Conservation (phyloP, 495 filamentous ascomycete genomes). For the Oidiodendron maius region DNA sequence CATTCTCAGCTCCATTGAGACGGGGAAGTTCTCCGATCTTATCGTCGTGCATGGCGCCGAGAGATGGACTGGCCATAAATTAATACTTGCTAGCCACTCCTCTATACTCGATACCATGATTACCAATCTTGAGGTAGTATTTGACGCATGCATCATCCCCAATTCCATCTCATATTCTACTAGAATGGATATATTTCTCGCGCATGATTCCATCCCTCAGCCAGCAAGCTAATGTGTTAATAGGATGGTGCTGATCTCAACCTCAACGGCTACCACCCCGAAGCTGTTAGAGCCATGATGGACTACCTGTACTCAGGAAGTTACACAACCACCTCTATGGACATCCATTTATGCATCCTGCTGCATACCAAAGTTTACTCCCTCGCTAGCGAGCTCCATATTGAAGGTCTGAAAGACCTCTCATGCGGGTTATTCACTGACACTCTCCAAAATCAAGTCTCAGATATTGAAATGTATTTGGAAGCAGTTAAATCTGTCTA, state of each 20-base stretch:
- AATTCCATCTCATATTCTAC: not conserved
- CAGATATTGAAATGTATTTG: conserved; percentile 10
- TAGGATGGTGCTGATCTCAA: not conserved
- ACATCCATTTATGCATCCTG: not conserved
- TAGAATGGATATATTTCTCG: not conserved
- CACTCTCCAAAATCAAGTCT: conserved; percentile 2
- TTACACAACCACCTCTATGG: not conserved
- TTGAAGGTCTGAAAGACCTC: conserved; percentile 5
- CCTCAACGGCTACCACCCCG: not conserved
- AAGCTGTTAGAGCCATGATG: conserved; percentile 8
- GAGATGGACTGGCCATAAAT: conserved; percentile 17
- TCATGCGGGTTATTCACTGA: not conserved
- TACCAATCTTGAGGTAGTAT: not conserved
- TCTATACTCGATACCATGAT: conserved; percentile 10
- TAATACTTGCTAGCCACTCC: conserved; percentile 16
- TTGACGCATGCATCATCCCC: conserved; percentile 1
- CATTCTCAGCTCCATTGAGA: conserved; percentile 9
- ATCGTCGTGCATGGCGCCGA: conserved; percentile 7
- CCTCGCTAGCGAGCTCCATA: conserved; percentile 5
- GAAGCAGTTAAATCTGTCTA: conserved; percentile 6
- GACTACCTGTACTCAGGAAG: conserved; percentile 16
- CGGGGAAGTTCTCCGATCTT: conserved; percentile 21
- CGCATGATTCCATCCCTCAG: not conserved
- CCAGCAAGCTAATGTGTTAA: not conserved
- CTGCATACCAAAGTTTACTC: conserved; percentile 6